Base-by-base conservation (phyloP, 2,329 filamentous ascomycete genomes). In the Seiridium cupressi region DNA sequence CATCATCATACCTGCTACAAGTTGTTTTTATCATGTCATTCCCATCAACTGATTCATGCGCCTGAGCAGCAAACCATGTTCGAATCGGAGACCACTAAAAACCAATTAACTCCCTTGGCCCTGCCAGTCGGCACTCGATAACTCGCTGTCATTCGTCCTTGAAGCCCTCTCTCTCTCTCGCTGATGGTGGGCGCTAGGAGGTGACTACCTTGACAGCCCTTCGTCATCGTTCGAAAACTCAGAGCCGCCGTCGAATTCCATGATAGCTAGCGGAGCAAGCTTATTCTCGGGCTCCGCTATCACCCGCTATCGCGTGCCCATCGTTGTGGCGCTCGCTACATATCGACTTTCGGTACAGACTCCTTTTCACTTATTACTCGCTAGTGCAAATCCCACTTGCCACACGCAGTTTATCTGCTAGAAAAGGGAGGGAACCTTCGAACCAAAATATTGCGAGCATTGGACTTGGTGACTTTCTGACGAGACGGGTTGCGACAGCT, bases 401-500 rank as follows among this genome's bases (percentile, higher is more conserved):
- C 46, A 2, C 13, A 48, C 18, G 8, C 13, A 48, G 38, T 42
- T 42, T 42, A 26, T 26, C 18, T 26, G 18, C 18, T 26, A 26
- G 18, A 26, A 26, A 26, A 26, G 18, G 18, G 18, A 26, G 18
- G 18, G 18, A 26, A 26, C 18, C 18, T 26, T 1, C 18, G 18
- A 26, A 26, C 18, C 18, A 26, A 26, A 26, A 26, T 26, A 36
- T 34, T 31, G 34, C 26, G 31, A 59, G 58, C 57, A 58, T 61
- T 44, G 47, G 44, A 26, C 46, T 58, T 57, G 36, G 57, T 57
- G 58, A 62, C 7, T 26, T 26, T 26, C 47, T 53, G 56, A 56
- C 60, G 13, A 58, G 62, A 64, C 67, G 66, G 62, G 65, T 63
- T 62, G 62, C 67, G 60, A 67, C 66, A 68, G 62, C 63, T 63